phyloP scores from a whole-genome alignment of 148 eudicot species.

The Beta vulgaris region DNA sequence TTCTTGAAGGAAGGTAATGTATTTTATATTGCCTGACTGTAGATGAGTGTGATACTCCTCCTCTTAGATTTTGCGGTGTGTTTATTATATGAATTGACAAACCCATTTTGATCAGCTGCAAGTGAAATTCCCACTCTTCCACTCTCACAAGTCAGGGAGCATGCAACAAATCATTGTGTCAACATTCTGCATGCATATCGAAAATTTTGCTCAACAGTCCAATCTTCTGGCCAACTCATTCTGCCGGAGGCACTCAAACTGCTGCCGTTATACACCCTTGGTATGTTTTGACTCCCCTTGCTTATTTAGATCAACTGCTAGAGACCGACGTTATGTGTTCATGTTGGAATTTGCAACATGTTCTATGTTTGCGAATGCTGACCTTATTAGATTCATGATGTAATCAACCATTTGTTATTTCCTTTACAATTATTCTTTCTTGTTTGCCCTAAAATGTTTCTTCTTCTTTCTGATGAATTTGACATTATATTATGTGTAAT shows the following conservation, averaged over 20 bases:
- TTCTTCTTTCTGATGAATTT: not conserved
- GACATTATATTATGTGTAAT: no score
- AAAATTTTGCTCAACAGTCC: slow-evolving; percentile 85
- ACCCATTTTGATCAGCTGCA: slow-evolving; percentile 47
- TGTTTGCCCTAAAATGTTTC: not conserved
- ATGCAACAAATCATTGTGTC: slow-evolving; percentile 67
- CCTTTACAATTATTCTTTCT: no score
- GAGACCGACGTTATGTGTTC: not conserved
- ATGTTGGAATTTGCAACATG: not conserved
- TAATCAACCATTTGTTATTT: no score
- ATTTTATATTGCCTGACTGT: not conserved
- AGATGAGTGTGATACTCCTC: not conserved
- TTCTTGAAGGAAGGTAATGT: slow-evolving; percentile 82
- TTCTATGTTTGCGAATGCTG: not conserved
- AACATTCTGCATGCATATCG: slow-evolving; percentile 79
- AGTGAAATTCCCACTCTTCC: slow-evolving; percentile 60
- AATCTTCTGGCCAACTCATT: slow-evolving; percentile 84
- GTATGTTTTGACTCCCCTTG: slow-evolving; percentile 37
- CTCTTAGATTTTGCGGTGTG: not conserved
- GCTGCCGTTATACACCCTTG: slow-evolving; percentile 84
- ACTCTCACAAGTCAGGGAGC: slow-evolving; percentile 73
- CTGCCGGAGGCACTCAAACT: slow-evolving; percentile 92
- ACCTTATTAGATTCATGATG: no score
- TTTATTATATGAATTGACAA: not conserved
- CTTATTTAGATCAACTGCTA: not conserved